These are phyloP conservation scores for Haplographium delicatum DNA, from an alignment of 495 filamentous ascomycete species.

Conservation along the genomic window DNA sequence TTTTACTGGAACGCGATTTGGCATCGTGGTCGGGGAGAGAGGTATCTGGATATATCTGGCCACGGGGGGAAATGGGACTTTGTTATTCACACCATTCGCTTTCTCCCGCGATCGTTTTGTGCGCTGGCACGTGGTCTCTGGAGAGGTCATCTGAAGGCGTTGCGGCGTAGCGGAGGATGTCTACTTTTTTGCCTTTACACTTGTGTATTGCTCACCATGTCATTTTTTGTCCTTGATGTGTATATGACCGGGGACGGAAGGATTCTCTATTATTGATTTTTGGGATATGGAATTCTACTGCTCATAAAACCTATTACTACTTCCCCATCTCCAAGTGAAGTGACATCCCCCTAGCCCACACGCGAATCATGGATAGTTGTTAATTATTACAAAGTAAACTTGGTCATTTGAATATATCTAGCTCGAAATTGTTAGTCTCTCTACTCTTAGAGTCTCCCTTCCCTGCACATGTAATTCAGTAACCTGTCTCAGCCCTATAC, in stretches of 20 bases:
- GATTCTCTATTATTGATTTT: background rate
- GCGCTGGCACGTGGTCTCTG: slow-evolving; percentile 18
- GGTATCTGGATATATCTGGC: slow-evolving; percentile 12
- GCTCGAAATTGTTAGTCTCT: no score
- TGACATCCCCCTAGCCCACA: no score
- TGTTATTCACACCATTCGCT: slow-evolving; percentile 18
- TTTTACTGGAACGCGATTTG: background rate
- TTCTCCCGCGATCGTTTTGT: slow-evolving; percentile 20
- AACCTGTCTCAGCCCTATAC: no score
- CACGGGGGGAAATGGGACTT: background rate
- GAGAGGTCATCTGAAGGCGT: slow-evolving; percentile 23
- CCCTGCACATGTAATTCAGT: no score
- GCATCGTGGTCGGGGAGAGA: slow-evolving; percentile 5
- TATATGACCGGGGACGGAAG: slow-evolving; percentile 5
- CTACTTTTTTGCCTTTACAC: slow-evolving; percentile 8
- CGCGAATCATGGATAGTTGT: no score
- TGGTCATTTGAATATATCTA: no score
- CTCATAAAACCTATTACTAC: background rate
- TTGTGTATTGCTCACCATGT: no score
- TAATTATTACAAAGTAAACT: no score
- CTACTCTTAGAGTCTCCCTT: no score
- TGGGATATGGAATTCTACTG: slow-evolving; percentile 2
- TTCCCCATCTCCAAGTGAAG: no score
- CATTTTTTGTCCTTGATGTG: slow-evolving; percentile 6
- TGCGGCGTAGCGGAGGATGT: slow-evolving; percentile 20